Conservation (phyloP, 1,284 basidiomycete genomes). For the Apiotrichum porosum region DNA sequence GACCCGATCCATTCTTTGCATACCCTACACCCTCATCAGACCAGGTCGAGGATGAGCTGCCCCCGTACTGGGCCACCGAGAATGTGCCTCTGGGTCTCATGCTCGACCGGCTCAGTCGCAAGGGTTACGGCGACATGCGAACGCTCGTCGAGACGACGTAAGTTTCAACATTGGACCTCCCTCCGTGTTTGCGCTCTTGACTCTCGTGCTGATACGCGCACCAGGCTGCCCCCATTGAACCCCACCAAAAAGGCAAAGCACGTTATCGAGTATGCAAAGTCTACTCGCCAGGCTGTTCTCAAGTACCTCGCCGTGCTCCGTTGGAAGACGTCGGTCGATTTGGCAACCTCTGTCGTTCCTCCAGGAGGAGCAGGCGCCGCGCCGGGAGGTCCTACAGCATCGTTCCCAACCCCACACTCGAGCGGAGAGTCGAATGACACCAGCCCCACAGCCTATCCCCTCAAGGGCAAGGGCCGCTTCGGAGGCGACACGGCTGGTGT, state of each 20-base stretch:
- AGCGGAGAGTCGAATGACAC: slow-evolving; percentile 34
- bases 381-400: slow-evolving; percentile 6
- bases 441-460: slow-evolving; percentile 20
- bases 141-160: slow-evolving; percentile 33
- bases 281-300: slow-evolving; percentile 38
- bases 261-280: slow-evolving; percentile 41
- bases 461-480: slow-evolving; percentile 24
- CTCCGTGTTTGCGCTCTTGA: too few relatives aligned
- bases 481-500: background rate
- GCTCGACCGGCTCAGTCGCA: slow-evolving; percentile 32
- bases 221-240: slow-evolving; percentile 20
- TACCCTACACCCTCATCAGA: slow-evolving; percentile 38
- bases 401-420: slow-evolving; percentile 42
- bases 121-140: slow-evolving; percentile 36
- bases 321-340: slow-evolving; percentile 43
- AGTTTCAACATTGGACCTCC: too few relatives aligned
- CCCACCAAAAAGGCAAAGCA: slow-evolving; percentile 33
- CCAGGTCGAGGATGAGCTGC: slow-evolving; percentile 40
- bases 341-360: slow-evolving; percentile 11
- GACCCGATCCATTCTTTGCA: slow-evolving; percentile 36
- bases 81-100: slow-evolving; percentile 35
- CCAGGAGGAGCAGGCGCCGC: background rate
- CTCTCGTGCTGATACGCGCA: background rate
- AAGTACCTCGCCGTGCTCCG: slow-evolving; percentile 44
- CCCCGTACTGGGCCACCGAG: slow-evolving; percentile 39